These are phyloP conservation scores for Millerago galiae DNA, from an alignment of 805 yeast genomes.

Conservation along the genomic window DNA sequence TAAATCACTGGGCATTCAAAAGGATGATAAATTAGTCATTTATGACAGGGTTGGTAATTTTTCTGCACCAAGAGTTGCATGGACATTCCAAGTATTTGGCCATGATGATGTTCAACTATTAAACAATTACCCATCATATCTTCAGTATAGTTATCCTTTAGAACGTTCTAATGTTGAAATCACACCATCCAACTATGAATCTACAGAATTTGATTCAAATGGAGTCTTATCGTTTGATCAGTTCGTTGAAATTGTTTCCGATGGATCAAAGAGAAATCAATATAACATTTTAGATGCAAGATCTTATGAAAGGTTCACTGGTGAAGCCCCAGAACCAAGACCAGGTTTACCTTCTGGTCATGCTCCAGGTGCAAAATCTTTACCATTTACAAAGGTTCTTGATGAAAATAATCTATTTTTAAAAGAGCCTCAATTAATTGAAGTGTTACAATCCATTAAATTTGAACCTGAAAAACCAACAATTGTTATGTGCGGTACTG, in stretches of 20 bases:
- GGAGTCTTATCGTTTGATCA: slow-evolving; percentile 66
- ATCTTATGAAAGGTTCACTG: slow-evolving; percentile 65
- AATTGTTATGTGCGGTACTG: slow-evolving; percentile 91
- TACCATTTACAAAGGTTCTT: slow-evolving; percentile 67
- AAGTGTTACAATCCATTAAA: slow-evolving; percentile 36
- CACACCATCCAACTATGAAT: slow-evolving; percentile 27
- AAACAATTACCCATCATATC: slow-evolving; percentile 59
- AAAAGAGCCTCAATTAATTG: slow-evolving; percentile 37
- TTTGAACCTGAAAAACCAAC: slow-evolving; percentile 50
- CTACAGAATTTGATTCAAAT: slow-evolving; percentile 31
- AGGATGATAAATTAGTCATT: slow-evolving; percentile 59
- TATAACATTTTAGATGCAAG: slow-evolving; percentile 78
- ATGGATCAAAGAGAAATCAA: slow-evolving; percentile 36
- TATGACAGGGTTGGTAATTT: slow-evolving; percentile 85
- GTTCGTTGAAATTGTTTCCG: slow-evolving; percentile 48
- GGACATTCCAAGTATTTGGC: slow-evolving; percentile 81
- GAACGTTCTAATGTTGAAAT: slow-evolving; percentile 27
- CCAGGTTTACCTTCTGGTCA: slow-evolving; percentile 88
- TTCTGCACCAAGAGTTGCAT: slow-evolving; percentile 85
- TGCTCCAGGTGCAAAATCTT: slow-evolving; percentile 68
- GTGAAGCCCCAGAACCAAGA: slow-evolving; percentile 82
- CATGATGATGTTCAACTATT: slow-evolving; percentile 64
- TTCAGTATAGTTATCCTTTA: slow-evolving; percentile 37
- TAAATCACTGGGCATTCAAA: slow-evolving; percentile 47
- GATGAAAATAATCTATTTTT: slow-evolving; percentile 42